These are phyloP conservation scores for Sphaerobolus stellatus DNA, from an alignment of 1,284 basidiomycete species.

Conservation along the genomic window DNA sequence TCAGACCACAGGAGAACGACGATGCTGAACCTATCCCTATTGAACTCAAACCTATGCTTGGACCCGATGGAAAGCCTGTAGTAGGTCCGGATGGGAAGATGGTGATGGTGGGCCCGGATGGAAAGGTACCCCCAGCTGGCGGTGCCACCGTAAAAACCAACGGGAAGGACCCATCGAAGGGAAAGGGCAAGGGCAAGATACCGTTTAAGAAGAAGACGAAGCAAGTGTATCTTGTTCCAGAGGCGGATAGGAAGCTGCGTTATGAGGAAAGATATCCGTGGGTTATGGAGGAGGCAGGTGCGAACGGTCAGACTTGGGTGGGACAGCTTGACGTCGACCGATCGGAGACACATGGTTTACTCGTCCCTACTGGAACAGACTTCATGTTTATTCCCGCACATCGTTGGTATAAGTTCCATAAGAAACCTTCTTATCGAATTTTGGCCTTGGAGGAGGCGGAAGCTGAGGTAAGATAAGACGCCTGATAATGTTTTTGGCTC, in stretches of 20 bases:
- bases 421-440: conserved; percentile 70
- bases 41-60: conserved; percentile 58
- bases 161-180: conserved; percentile 45
- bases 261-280: conserved; percentile 86
- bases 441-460: conserved; percentile 72
- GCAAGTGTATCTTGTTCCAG: conserved; percentile 75
- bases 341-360: conserved; percentile 35
- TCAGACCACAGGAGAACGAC: conserved; percentile 35
- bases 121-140: conserved; percentile 33
- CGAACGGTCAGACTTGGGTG: conserved; percentile 57
- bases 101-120: conserved; percentile 79
- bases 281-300: conserved; percentile 75
- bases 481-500: background rate
- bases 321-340: conserved; percentile 74
- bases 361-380: conserved; percentile 28
- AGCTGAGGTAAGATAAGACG: conserved; percentile 57
- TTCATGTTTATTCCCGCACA: conserved; percentile 86
- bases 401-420: conserved; percentile 89
- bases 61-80: conserved; percentile 75
- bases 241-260: conserved; percentile 65
- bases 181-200: conserved; percentile 53
- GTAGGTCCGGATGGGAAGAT: conserved; percentile 69
- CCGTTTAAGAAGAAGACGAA: conserved; percentile 83
- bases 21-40: conserved; percentile 49
- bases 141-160: conserved; percentile 26